Conservation (phyloP, 78 protist species). For the Emiliania huxleyi region DNA sequence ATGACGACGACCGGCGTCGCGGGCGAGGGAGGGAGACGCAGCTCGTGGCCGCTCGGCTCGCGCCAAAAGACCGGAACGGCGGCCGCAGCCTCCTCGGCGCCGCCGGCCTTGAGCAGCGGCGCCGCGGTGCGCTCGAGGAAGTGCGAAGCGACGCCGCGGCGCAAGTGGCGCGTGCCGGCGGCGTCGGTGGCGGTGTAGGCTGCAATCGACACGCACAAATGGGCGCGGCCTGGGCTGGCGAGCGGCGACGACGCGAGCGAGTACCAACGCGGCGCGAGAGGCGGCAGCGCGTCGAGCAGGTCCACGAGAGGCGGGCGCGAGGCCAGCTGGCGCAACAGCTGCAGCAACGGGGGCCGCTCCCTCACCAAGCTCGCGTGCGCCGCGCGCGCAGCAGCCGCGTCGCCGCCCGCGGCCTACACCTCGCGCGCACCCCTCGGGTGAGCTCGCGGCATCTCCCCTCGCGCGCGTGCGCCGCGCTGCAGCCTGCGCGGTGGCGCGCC, state of each 20-base stretch:
- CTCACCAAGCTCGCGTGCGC: neutral
- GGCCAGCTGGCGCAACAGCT: neutral
- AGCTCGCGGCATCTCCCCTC: neutral
- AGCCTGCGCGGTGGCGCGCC: neutral
- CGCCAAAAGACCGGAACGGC: neutral
- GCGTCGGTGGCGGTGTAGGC: neutral
- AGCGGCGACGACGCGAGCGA: neutral
- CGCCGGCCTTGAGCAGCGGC: neutral
- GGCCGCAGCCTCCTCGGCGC: neutral
- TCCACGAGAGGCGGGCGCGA: neutral
- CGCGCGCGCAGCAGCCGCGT: neutral
- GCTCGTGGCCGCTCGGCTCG: constrained; percentile 7
- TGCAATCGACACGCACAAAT: neutral
- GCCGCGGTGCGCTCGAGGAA: neutral
- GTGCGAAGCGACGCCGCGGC: neutral
- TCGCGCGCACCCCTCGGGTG: neutral
- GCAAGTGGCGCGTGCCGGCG: neutral
- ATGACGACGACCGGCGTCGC: neutral
- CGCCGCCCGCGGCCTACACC: too few species aligned
- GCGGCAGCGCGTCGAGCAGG: constrained; percentile 7
- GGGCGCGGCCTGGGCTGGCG: neutral
- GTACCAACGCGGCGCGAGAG: neutral
- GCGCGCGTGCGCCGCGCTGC: neutral
- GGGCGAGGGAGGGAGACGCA: neutral
- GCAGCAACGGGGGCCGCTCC: neutral